Evolutionary conservation across 352 stramenopile genomes (phyloP).

Genomic region (Globisporangium echinulatum): DNA sequence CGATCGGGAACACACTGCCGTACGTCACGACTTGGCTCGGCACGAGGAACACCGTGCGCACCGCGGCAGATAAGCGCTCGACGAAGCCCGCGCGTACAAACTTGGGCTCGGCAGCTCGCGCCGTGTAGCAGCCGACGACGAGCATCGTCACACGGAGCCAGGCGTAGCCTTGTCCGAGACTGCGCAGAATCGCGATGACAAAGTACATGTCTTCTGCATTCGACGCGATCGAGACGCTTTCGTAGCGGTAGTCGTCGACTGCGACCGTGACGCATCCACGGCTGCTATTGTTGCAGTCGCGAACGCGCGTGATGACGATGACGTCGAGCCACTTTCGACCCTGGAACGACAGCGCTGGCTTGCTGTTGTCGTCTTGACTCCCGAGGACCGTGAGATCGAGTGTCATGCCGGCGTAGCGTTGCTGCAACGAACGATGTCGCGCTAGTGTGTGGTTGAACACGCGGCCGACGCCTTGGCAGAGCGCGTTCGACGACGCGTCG

Average conservation of each 20-base stretch:
- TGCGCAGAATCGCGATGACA: slow-evolving; percentile 3
- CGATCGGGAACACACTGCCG: slow-evolving; percentile 14
- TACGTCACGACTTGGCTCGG: slow-evolving; percentile 15
- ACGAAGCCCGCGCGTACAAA: background rate
- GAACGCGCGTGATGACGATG: slow-evolving; percentile 1
- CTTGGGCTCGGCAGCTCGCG: no score
- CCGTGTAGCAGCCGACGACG: slow-evolving; percentile 10
- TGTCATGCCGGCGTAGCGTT: background rate
- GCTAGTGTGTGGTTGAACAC: background rate
- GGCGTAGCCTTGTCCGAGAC: slow-evolving; percentile 13
- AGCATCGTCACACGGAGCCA: slow-evolving; percentile 10
- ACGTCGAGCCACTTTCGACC: background rate
- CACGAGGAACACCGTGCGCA: slow-evolving; percentile 12
- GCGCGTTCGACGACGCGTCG: background rate
- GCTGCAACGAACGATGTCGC: background rate
- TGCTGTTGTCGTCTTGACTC: slow-evolving; percentile 3
- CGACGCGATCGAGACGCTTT: slow-evolving; percentile 5
- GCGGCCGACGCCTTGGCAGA: background rate
- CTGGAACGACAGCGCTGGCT: slow-evolving; percentile 3
- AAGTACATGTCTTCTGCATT: slow-evolving; percentile 2
- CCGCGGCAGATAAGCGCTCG: background rate
- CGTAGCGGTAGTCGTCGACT: slow-evolving; percentile 11
- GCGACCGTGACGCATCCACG: slow-evolving; percentile 5
- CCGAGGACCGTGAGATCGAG: slow-evolving; percentile 4
- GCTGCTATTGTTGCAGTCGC: background rate